Evolutionary conservation across 352 stramenopile genomes (phyloP).

Genomic region (Pythium rishiriense): DNA sequence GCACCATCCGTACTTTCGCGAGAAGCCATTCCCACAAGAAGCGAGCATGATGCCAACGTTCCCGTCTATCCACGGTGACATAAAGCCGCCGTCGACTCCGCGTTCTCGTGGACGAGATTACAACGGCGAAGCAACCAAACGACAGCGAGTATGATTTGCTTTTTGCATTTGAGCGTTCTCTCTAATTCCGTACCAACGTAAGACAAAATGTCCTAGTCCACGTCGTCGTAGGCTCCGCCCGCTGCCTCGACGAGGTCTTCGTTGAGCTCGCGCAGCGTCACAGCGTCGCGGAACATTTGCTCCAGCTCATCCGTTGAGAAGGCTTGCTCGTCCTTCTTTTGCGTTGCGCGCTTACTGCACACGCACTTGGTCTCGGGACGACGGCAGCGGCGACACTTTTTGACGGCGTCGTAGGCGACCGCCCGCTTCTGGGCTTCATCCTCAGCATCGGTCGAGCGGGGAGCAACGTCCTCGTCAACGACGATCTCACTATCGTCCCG

Average conservation of each 20-base stretch:
- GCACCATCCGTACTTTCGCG: constrained; percentile 59
- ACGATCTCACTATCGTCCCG: constrained; percentile 56
- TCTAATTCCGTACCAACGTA: background rate
- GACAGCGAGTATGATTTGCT: background rate
- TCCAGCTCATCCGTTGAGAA: constrained; percentile 57
- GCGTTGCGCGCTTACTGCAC: constrained; percentile 31
- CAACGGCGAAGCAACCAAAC: background rate
- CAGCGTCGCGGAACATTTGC: constrained; percentile 71
- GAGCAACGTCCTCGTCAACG: constrained; percentile 55
- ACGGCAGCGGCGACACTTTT: constrained; percentile 76
- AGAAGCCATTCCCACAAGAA: constrained; percentile 64
- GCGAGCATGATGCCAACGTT: constrained; percentile 67
- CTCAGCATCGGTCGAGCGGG: constrained; percentile 27
- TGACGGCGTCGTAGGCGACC: constrained; percentile 16
- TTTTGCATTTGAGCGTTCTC: background rate
- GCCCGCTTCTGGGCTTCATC: constrained; percentile 22
- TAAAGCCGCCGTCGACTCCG: constrained; percentile 22
- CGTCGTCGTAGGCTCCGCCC: constrained; percentile 17
- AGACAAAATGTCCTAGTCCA: constrained; percentile 21
- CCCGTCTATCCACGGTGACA: constrained; percentile 50
- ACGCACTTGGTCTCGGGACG: constrained; percentile 61
- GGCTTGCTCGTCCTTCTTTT: constrained; percentile 19
- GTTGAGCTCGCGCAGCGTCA: constrained; percentile 67
- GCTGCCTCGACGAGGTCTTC: constrained; percentile 58
- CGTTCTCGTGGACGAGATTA: background rate